These are phyloP conservation scores for Thecaphora thlaspeos DNA, from an alignment of 1,284 basidiomycete species.

Conservation along the genomic window DNA sequence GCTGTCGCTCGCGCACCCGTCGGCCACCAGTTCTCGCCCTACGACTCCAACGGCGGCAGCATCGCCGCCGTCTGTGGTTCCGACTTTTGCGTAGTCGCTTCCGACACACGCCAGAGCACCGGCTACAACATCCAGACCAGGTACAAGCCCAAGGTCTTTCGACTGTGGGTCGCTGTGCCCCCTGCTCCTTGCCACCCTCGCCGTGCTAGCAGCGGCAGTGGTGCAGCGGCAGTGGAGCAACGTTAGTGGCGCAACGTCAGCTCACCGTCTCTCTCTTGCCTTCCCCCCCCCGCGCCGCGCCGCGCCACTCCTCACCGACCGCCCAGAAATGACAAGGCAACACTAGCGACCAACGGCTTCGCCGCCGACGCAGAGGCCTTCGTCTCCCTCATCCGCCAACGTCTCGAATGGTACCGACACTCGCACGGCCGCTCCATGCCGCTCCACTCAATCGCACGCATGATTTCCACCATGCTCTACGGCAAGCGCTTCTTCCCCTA, in stretches of 20 bases:
- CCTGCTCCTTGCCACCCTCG: not conserved
- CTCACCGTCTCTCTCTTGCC: not conserved
- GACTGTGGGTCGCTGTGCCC: slow-evolving; percentile 22
- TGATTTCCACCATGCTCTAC: slow-evolving; percentile 56
- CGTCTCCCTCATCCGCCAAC: slow-evolving; percentile 44
- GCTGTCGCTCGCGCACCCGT: slow-evolving; percentile 32
- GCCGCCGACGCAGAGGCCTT: slow-evolving; percentile 56
- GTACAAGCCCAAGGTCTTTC: slow-evolving; percentile 58
- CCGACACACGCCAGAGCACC: slow-evolving; percentile 53
- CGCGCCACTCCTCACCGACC: not conserved
- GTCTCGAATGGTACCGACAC: slow-evolving; percentile 55
- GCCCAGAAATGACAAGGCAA: slow-evolving; percentile 49
- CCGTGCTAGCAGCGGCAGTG: not conserved
- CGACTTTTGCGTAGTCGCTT: slow-evolving; percentile 57
- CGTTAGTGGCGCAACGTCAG: not conserved
- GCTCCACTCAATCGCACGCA: slow-evolving; percentile 52
- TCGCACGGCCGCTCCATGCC: slow-evolving; percentile 55
- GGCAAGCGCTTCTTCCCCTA: slow-evolving; percentile 58
- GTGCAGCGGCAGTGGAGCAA: not conserved
- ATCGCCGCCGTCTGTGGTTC: slow-evolving; percentile 55
- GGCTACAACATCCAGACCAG: slow-evolving; percentile 58
- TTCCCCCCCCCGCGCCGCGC: too few species aligned
- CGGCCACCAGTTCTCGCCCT: slow-evolving; percentile 55
- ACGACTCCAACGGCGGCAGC: slow-evolving; percentile 54
- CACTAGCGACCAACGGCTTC: slow-evolving; percentile 55